Evolutionary conservation across 495 filamentous ascomycete species (phyloP), one percentile per base, ranked within the genome.

Genomic region (Bryoglossum gracile): DNA sequence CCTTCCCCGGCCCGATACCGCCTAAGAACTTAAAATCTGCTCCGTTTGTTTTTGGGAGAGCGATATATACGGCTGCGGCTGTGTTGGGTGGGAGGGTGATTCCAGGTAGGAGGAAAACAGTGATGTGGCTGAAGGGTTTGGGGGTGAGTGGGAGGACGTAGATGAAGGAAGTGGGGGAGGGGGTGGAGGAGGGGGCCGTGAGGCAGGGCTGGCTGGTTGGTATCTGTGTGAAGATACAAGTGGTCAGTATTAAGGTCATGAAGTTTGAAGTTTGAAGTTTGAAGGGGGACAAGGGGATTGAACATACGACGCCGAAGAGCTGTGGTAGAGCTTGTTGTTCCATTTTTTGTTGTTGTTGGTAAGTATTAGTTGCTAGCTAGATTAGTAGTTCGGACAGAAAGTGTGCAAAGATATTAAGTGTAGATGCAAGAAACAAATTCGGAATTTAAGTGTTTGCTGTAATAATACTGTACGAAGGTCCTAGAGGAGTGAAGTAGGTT

Each of bases 81-180:
- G 86, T 86, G 55, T 78, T 77, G 3, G 72, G 72, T 0, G 90
- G 89, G 0, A 98, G 75, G 23, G 72, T 63, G 6, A 80, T 74
- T 40, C 85, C 86, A 1, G 92, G 92, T 5, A 95, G 81, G 32
- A 96, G 69, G 72, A 99, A 97, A 53, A 95, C 79, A 53, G 87
- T 84, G 45, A 99, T 68, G 55, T 96, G 88, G 36, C 72, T 76
- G 72, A 94, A 89, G 39, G 61, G 46, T 21, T 61, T 21, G 9
- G 45, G 22, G 1, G 49, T 53, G 21, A 55, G 35, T 0, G 69
- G 69, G 50, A 77, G 63, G 37, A 63, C 57, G 63, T 67, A 78
- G 32, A 73, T 57, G 61, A 72, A 70, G 25, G 61, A 55, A 60
- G 57, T 54, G 37, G 2, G 65, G 63, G 21, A 59, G 42, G 46